Base-by-base conservation (phyloP, 176 grass and related monocot species). In the Oryza coarctata region DNA sequence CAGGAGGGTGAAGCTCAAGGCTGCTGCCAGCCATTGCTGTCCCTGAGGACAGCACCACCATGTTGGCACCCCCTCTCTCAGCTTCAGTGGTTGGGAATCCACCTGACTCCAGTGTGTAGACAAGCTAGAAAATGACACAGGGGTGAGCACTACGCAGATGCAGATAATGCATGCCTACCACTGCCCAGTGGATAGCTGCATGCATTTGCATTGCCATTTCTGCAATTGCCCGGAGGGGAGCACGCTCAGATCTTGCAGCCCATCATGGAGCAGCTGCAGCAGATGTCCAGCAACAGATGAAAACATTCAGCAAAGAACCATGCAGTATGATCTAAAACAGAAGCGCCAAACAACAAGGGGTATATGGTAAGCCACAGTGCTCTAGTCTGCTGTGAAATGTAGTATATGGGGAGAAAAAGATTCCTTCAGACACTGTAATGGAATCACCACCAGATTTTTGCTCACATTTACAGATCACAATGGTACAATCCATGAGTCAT, bases 111-210 rank as follows among this genome's bases (percentile, higher is more conserved):
- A 41, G 87, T 81, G 43, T 65, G 77, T 58, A 71, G 87, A 89
- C 87, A 89, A 89, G 72, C 22, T 85, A 77, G 78, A 85, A 89
- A 72, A 85, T 86, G 87, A 55, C 83, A 89, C 63, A 62, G 57
- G 26, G 66, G 44, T 5, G n/a, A 89, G 65, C 87, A 77, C 87
- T 89, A 77, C 77, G 78, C 83, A 77, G 87, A 50, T 77, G 87
- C 87, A 77, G 83, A 27, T 60, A 25, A 60, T 60, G 55, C 55
- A 60, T 60, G 55, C 7, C 38, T 49, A 49, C 1, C 12, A 10
- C 41, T 44, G 26, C 77, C 41, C 47, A 78, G 68, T 38, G 47
- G 32, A 65, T 63, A 73, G 35, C 72, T 63, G 79, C 52, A 87
- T 11, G 44, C 63, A 25, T 76, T 63, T 76, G 70, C 85, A 57